Percentiles rank a stretch among this genome's conserved stretches.
Conservation (phyloP, 2,329 filamentous ascomycete species). For the Colletotrichum chrysophilum region DNA sequence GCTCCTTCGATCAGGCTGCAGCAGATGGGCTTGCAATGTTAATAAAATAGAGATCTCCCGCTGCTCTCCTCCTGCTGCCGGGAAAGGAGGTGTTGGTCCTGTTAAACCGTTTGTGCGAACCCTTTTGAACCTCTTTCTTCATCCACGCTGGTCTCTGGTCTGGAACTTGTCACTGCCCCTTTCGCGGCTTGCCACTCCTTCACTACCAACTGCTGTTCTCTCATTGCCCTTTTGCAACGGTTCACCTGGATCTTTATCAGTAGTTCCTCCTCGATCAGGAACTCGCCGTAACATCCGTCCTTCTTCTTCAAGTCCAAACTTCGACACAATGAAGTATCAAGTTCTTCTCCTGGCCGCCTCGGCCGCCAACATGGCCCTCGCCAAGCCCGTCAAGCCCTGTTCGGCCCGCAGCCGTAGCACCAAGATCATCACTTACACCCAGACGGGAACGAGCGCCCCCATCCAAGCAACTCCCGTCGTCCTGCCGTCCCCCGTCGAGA, state of each 20-base stretch:
- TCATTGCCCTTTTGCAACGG: not conserved
- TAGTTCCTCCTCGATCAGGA: not conserved
- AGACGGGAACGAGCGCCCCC: not conserved
- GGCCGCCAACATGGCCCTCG: slow-evolving; percentile 17
- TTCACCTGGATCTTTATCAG: not conserved
- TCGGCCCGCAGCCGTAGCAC: not conserved
- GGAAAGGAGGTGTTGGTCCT: not conserved
- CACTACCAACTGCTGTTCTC: not conserved
- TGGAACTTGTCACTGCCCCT: not conserved
- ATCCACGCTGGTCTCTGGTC: slow-evolving; percentile 16
- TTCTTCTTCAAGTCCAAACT: not conserved
- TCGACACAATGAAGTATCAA: slow-evolving; percentile 23
- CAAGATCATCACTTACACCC: not conserved
- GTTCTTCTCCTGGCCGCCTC: slow-evolving; percentile 20
- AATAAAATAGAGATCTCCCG: not conserved
- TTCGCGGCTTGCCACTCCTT: slow-evolving; percentile 8
- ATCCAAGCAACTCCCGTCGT: not conserved
- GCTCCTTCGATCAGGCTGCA: not conserved
- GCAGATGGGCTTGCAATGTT: not conserved
- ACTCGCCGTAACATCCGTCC: not conserved
- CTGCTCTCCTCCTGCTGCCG: not conserved
- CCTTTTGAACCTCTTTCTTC: not conserved
- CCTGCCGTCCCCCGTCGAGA: not conserved
- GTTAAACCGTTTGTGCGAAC: not conserved
- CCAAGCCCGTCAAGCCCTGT: slow-evolving; percentile 12